Conservation (phyloP, 257 asterid species). For the Primulina tabacum region DNA sequence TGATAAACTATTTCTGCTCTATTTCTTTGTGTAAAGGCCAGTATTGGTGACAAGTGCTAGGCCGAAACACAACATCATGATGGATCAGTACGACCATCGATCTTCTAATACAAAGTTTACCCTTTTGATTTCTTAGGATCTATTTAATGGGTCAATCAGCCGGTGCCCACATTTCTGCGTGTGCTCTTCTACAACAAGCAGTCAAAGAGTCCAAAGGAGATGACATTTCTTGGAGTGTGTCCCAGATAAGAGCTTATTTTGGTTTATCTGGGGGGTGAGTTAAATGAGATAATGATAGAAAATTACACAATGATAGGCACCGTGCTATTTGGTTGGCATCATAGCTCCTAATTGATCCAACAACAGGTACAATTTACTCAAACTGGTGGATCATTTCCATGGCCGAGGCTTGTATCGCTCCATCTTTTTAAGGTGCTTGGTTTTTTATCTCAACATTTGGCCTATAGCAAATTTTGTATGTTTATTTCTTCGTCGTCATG, state of each 20-base stretch:
- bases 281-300: constrained; percentile 12
- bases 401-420: constrained; percentile 91
- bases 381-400: constrained; percentile 85
- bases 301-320: constrained; percentile 9
- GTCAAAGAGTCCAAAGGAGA: constrained; percentile 73
- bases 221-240: constrained; percentile 70
- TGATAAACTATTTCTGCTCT: background rate
- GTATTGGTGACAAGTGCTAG: background rate
- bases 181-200: constrained; percentile 87
- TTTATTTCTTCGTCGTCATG: constrained; percentile 11
- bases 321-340: constrained; percentile 8
- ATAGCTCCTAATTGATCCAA: constrained; percentile 13
- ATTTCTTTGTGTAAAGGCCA: background rate
- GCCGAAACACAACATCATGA: background rate
- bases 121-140: constrained; percentile 45
- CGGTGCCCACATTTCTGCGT: constrained; percentile 94
- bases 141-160: constrained; percentile 98
- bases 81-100: background rate
- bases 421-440: constrained; percentile 70
- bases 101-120: constrained; percentile 8
- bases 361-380: constrained; percentile 76
- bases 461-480: constrained; percentile 4
- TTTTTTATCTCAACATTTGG: constrained; percentile 7
- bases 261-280: constrained; percentile 97
- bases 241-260: constrained; percentile 90